Evolutionary conservation across 371 early-diverging fungal genomes (phyloP).

Genomic region (Apophysomyces elegans): DNA sequence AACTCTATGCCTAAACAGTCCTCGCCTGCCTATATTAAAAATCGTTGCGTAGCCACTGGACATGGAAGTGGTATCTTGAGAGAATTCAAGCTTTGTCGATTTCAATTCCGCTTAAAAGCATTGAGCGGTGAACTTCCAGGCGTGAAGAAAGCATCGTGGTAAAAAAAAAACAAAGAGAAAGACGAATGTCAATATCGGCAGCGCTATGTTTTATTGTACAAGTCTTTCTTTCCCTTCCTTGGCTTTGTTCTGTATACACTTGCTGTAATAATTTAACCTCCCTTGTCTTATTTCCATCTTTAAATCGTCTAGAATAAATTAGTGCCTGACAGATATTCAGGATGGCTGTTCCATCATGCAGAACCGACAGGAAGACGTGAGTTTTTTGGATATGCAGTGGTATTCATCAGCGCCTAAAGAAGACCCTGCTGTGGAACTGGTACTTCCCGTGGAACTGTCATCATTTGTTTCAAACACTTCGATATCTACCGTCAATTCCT

Average conservation of each 20-base stretch:
- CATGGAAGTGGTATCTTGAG: slow-evolving; percentile 84
- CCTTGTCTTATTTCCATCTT: not conserved
- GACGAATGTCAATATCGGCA: not conserved
- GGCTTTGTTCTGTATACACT: too few relatives aligned
- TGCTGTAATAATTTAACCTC: not conserved
- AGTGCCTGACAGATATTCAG: not conserved
- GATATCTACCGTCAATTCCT: slow-evolving; percentile 18
- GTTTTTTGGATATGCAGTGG: not conserved
- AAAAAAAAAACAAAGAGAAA: slow-evolving; percentile 28
- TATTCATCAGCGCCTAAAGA: not conserved
- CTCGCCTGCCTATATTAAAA: slow-evolving; percentile 69
- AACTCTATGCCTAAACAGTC: slow-evolving; percentile 77
- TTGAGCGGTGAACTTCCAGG: slow-evolving; percentile 84
- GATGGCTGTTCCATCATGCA: slow-evolving; percentile 6
- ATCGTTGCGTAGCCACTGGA: slow-evolving; percentile 83
- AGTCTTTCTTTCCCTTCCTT: not conserved
- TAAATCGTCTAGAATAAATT: slow-evolving; percentile 2
- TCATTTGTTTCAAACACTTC: not conserved
- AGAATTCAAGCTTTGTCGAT: slow-evolving; percentile 80
- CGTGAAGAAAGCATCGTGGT: slow-evolving; percentile 86
- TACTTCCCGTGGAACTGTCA: not conserved
- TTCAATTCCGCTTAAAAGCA: slow-evolving; percentile 85
- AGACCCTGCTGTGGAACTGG: not conserved
- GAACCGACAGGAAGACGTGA: not conserved
- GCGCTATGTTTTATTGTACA: not conserved